Conservation (phyloP, 1,284 basidiomycete species). For the Trametes versicolor region DNA sequence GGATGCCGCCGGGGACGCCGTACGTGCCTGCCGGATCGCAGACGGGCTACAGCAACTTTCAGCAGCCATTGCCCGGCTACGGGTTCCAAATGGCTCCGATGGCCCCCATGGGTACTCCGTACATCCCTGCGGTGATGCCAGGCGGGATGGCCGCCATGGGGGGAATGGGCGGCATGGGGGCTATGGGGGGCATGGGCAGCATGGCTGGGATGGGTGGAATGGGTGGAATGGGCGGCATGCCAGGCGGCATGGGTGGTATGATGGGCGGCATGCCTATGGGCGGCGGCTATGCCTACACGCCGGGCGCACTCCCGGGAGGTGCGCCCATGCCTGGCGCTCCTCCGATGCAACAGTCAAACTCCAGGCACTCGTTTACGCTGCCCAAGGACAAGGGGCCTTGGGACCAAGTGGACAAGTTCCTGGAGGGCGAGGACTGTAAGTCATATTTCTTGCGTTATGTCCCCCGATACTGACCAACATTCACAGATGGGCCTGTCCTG, state of each 20-base stretch:
- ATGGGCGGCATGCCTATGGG: slow-evolving; percentile 20
- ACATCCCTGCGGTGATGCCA: slow-evolving; percentile 22
- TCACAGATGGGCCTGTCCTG: slow-evolving; percentile 74
- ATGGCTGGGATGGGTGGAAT: slow-evolving; percentile 15
- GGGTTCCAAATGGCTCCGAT: slow-evolving; percentile 21
- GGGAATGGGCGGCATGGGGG: slow-evolving; percentile 17
- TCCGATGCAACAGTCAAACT: slow-evolving; percentile 5
- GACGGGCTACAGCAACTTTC: slow-evolving; percentile 36
- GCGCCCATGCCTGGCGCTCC: slow-evolving; percentile 26
- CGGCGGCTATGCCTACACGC: slow-evolving; percentile 25
- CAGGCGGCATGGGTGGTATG: slow-evolving; percentile 22
- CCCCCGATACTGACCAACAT: background rate
- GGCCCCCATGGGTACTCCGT: slow-evolving; percentile 26
- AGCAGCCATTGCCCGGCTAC: slow-evolving; percentile 35
- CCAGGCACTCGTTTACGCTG: slow-evolving; percentile 1
- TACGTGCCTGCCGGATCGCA: slow-evolving; percentile 30
- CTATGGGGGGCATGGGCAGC: slow-evolving; percentile 3
- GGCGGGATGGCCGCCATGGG: slow-evolving; percentile 20
- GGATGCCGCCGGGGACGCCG: slow-evolving; percentile 30
- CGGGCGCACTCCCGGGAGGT: slow-evolving; percentile 18
- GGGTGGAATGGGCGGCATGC: too few relatives aligned
- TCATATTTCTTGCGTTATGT: background rate
- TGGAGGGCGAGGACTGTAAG: slow-evolving; percentile 42
- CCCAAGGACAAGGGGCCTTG: slow-evolving; percentile 34
- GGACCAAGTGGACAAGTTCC: slow-evolving; percentile 42